These are phyloP conservation scores for Butyriboletus loyo DNA, from an alignment of 768 basidiomycete species.

Conservation along the genomic window DNA sequence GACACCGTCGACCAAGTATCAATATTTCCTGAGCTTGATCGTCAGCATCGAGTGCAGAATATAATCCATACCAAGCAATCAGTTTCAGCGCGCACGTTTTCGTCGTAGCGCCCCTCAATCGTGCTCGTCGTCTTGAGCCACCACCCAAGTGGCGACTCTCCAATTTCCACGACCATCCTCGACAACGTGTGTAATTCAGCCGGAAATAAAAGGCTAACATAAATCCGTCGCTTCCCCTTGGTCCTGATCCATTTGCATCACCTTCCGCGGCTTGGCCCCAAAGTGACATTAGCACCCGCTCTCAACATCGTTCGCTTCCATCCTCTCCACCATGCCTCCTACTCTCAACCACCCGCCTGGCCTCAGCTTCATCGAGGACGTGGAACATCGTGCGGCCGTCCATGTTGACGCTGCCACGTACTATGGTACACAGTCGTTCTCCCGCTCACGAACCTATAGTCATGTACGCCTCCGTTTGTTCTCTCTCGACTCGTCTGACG, in stretches of 20 bases:
- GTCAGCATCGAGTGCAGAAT: background rate
- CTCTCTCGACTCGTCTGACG: constrained; percentile 10
- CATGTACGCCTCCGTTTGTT: constrained; percentile 48
- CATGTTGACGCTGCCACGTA: constrained; percentile 75
- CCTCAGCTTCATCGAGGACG: constrained; percentile 66
- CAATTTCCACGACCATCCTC: constrained; percentile 21
- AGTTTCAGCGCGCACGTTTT: background rate
- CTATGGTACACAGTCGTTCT: constrained; percentile 78
- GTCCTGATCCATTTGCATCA: constrained; percentile 9
- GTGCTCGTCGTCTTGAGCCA: background rate
- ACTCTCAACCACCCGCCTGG: constrained; percentile 59
- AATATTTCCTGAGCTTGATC: background rate
- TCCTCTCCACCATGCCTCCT: constrained; percentile 53
- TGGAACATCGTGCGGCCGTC: constrained; percentile 38
- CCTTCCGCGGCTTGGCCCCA: background rate
- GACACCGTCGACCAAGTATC: background rate
- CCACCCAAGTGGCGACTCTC: background rate
- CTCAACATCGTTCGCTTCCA: background rate
- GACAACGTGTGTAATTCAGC: constrained; percentile 3
- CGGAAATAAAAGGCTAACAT: constrained; percentile 17
- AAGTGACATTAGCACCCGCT: background rate
- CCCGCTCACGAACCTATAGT: constrained; percentile 85
- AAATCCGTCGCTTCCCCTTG: constrained; percentile 14
- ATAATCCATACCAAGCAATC: background rate
- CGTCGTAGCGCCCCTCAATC: no score